Percentiles rank a stretch among this genome's conserved stretches.
These are phyloP conservation scores for Lachancea lanzarotensis DNA, from an alignment of 805 yeast genomes.

Conservation along the genomic window DNA sequence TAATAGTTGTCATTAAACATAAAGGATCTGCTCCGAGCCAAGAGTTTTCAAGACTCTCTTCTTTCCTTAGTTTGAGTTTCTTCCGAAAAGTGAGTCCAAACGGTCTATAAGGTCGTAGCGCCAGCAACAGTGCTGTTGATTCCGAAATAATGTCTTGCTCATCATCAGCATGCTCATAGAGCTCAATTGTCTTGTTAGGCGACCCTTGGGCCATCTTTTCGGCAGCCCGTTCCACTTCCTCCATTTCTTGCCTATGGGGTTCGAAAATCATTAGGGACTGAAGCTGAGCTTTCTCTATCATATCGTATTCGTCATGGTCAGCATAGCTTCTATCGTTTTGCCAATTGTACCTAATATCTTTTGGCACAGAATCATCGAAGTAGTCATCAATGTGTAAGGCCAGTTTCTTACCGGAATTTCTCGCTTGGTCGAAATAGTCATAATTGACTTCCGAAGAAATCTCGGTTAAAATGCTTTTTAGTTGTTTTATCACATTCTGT, in stretches of 20 bases:
- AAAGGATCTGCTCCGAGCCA: constrained; percentile 27
- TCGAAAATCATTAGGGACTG: constrained; percentile 4
- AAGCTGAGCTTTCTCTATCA: constrained; percentile 2
- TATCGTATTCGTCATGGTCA: background rate
- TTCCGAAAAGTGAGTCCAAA: constrained; percentile 21
- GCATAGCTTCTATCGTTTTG: background rate
- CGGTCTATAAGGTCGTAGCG: constrained; percentile 27
- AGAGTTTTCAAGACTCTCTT: constrained; percentile 11
- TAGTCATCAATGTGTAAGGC: constrained; percentile 10
- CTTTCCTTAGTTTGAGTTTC: constrained; percentile 19
- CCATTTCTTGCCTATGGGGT: constrained; percentile 5
- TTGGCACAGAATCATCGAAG: constrained; percentile 7
- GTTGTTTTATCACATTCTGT: constrained; percentile 29
- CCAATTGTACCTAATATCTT: background rate
- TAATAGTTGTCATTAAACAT: constrained; percentile 14
- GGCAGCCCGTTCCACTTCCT: constrained; percentile 8
- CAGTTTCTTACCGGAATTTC: background rate
- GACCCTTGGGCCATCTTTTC: constrained; percentile 4
- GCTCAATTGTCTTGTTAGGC: constrained; percentile 15
- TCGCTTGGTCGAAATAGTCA: background rate
- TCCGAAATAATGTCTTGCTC: constrained; percentile 13
- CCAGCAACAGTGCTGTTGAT: constrained; percentile 14
- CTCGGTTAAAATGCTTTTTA: constrained; percentile 19
- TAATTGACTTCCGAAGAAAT: constrained; percentile 17
- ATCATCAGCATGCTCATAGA: constrained; percentile 24